Evolutionary conservation across 257 asterid genomes (phyloP).

Genomic region (Plantago major): DNA sequence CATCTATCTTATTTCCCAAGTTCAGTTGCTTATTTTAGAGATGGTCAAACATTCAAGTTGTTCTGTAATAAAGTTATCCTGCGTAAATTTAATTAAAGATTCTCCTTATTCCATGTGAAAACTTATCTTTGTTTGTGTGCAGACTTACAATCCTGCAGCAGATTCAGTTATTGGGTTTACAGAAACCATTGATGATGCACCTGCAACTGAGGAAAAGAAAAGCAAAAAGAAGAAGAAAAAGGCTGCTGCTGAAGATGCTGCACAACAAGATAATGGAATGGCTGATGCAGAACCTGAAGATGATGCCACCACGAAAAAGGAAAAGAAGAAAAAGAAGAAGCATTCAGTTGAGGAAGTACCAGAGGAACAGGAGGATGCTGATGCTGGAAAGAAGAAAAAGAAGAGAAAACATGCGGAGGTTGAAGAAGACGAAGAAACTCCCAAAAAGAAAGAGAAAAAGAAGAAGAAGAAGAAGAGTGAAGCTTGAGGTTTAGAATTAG

Average conservation of each 20-base stretch:
- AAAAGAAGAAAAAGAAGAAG: slow-evolving; percentile 49
- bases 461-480: slow-evolving; percentile 46
- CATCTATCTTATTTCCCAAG: too few relatives aligned
- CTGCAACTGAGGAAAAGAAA: slow-evolving; percentile 25
- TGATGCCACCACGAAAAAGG: slow-evolving; percentile 32
- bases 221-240: slow-evolving; percentile 49
- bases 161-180: slow-evolving; percentile 37
- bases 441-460: slow-evolving; percentile 31
- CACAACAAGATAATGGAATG: slow-evolving; percentile 18
- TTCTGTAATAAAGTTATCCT: too few relatives aligned
- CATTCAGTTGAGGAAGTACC: slow-evolving; percentile 25
- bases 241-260: slow-evolving; percentile 29
- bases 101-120: not conserved
- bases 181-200: slow-evolving; percentile 24
- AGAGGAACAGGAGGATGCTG: slow-evolving; percentile 27
- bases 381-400: slow-evolving; percentile 37
- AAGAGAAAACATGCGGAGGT: slow-evolving; percentile 46
- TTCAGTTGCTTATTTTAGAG: too few relatives aligned
- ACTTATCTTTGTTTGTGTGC: slow-evolving; percentile 8
- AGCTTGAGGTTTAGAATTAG: slow-evolving; percentile 20
- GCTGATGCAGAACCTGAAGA: slow-evolving; percentile 19
- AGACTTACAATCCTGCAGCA: slow-evolving; percentile 53
- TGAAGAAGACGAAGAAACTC: slow-evolving; percentile 33
- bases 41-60: too few relatives aligned
- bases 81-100: too few relatives aligned